Evolutionary conservation across 2,329 filamentous ascomycete species (phyloP).

Genomic region (Fusarium illudens): DNA sequence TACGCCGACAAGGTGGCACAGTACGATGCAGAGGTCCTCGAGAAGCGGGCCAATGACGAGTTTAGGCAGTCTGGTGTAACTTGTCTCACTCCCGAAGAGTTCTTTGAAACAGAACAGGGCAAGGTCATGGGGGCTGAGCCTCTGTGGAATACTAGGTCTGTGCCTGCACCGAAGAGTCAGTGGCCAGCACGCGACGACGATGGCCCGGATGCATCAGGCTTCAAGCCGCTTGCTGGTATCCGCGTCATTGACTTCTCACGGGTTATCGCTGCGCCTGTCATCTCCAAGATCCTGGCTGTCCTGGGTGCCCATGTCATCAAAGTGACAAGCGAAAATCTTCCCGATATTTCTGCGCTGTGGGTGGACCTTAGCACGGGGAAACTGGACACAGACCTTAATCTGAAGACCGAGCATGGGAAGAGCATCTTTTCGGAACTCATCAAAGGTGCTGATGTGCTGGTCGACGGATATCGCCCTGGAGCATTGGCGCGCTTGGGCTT

Average conservation of each 20-base stretch:
- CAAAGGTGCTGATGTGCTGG: neutral
- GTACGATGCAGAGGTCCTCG: neutral
- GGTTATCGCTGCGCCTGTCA: neutral
- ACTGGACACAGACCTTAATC: neutral
- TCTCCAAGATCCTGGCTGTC: neutral
- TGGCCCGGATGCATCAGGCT: neutral
- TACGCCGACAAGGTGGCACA: neutral
- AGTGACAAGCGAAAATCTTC: neutral
- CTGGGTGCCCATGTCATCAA: neutral
- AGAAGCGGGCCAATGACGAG: neutral
- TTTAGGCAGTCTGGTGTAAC: constrained; percentile 39
- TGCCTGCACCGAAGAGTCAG: neutral
- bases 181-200: neutral
- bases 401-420: neutral
- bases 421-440: neutral
- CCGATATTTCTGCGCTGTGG: neutral
- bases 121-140: constrained; percentile 12
- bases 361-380: neutral
- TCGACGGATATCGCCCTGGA: neutral
- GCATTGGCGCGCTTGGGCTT: neutral
- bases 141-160: neutral
- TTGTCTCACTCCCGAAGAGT: constrained; percentile 47
- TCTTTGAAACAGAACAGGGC: constrained; percentile 38
- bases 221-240: neutral
- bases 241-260: neutral